phyloP scores from a whole-genome alignment of 495 filamentous ascomycete genomes.

The Podospora didyma region DNA sequence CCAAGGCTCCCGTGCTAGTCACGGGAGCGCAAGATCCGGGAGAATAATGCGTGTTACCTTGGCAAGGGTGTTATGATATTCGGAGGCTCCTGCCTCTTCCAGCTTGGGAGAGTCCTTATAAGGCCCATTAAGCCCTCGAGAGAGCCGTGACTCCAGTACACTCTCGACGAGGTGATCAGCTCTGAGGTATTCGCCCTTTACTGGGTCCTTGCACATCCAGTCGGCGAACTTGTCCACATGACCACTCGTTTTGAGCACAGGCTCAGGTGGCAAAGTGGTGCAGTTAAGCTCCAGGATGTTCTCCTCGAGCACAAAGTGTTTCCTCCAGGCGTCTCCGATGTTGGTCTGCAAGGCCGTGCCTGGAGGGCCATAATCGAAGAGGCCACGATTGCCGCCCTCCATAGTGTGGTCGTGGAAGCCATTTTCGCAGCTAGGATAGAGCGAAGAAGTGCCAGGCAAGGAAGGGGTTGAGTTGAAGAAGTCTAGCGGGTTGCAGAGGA shows the following conservation, averaged over 20 bases:
- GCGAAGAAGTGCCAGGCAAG: conserved; percentile 61
- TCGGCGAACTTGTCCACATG: conserved; percentile 93
- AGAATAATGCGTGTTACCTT: conserved; percentile 36
- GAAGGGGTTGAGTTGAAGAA: conserved; percentile 48
- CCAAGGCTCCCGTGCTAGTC: not conserved
- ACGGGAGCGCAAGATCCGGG: not conserved
- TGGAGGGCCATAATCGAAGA: conserved; percentile 73
- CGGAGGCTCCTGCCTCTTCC: conserved; percentile 58
- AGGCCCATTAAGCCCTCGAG: conserved; percentile 40
- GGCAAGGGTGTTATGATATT: conserved; percentile 66
- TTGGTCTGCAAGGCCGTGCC: conserved; percentile 55
- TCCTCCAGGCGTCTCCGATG: conserved; percentile 80
- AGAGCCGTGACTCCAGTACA: conserved; percentile 40
- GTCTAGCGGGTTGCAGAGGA: not conserved
- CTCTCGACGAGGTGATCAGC: conserved; percentile 50
- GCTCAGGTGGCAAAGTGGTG: conserved; percentile 63
- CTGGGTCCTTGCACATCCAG: conserved; percentile 58
- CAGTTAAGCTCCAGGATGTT: conserved; percentile 80
- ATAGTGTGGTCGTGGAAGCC: no score
- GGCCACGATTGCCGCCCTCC: conserved; percentile 64
- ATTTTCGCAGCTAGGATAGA: conserved; percentile 60
- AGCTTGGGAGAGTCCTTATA: conserved; percentile 51
- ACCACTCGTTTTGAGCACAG: conserved; percentile 86
- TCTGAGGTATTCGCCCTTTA: conserved; percentile 47
- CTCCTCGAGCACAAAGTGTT: conserved; percentile 78